These are phyloP conservation scores for Aspergillus latus DNA, from an alignment of 2,329 filamentous ascomycete species.

Conservation along the genomic window DNA sequence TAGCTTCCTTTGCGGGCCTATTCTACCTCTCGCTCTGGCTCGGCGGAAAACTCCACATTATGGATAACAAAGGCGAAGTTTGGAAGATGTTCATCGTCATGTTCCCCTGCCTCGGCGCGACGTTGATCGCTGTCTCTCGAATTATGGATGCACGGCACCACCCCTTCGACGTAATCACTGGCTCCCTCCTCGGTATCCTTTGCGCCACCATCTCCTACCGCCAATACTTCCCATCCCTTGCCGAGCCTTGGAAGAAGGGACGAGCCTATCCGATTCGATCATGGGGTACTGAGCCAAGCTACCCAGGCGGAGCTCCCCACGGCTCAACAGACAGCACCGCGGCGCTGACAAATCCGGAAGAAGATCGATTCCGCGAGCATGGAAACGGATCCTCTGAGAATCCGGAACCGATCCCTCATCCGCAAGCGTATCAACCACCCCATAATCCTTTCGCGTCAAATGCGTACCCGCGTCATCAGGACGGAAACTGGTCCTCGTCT, in stretches of 20 bases:
- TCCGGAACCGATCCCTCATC: conserved; percentile 5
- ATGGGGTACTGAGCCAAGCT: conserved; percentile 55
- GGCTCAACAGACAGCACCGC: conserved; percentile 22
- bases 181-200: conserved; percentile 53
- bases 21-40: conserved; percentile 62
- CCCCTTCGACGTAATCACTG: conserved; percentile 60
- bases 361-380: conserved; percentile 26
- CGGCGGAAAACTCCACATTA: conserved; percentile 58
- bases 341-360: conserved; percentile 34
- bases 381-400: conserved; percentile 7
- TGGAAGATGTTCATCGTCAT: conserved; percentile 59
- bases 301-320: conserved; percentile 32
- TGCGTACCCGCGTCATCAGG: conserved; percentile 30
- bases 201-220: conserved; percentile 56
- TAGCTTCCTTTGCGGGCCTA: conserved; percentile 59
- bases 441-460: conserved; percentile 29
- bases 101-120: conserved; percentile 54
- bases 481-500: conserved; percentile 38
- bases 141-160: conserved; percentile 65
- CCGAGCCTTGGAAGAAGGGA: conserved; percentile 58
- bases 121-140: conserved; percentile 56
- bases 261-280: conserved; percentile 59
- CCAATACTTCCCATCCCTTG: conserved; percentile 60
- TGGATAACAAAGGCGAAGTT: conserved; percentile 61
- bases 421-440: conserved; percentile 22